phyloP scores from a whole-genome alignment of 208 protist genomes.

The Trichomonas vaginalis region DNA sequence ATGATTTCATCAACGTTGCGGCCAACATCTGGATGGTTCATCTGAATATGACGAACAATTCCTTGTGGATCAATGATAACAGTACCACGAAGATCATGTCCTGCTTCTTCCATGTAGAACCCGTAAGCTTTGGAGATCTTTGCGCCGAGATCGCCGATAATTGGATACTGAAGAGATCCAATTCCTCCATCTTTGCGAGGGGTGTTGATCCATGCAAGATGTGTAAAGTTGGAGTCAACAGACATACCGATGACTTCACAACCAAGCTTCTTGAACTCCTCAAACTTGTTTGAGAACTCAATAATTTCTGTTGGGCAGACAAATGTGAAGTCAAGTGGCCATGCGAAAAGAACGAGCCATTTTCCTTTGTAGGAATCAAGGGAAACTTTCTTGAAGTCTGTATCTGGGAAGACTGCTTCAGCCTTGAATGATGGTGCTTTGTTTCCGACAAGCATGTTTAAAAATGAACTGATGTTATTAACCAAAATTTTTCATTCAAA shows the following conservation, averaged over 20 bases:
- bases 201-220: slow-evolving; percentile 75
- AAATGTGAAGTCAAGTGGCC: no score
- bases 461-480: no score
- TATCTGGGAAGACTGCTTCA: no score
- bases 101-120: slow-evolving; percentile 59
- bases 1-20: no score
- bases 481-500: no score
- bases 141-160: slow-evolving; percentile 77
- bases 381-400: not conserved
- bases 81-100: not conserved
- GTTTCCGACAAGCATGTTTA: no score
- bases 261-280: not conserved
- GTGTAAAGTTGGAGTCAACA: slow-evolving; percentile 49
- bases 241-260: slow-evolving; percentile 11
- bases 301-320: no score
- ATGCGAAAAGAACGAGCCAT: no score
- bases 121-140: slow-evolving; percentile 61
- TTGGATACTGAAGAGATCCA: slow-evolving; percentile 71
- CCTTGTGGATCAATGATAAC: not conserved
- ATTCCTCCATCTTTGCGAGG: slow-evolving; percentile 84
- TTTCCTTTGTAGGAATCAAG: not conserved
- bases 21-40: no score
- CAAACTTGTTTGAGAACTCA: no score
- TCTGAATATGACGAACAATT: not conserved
- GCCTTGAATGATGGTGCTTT: no score